Evolutionary conservation across 2,329 filamentous ascomycete genomes (phyloP), one percentile per base, ranked within the genome.

Genomic region (Drechslera avenae): DNA sequence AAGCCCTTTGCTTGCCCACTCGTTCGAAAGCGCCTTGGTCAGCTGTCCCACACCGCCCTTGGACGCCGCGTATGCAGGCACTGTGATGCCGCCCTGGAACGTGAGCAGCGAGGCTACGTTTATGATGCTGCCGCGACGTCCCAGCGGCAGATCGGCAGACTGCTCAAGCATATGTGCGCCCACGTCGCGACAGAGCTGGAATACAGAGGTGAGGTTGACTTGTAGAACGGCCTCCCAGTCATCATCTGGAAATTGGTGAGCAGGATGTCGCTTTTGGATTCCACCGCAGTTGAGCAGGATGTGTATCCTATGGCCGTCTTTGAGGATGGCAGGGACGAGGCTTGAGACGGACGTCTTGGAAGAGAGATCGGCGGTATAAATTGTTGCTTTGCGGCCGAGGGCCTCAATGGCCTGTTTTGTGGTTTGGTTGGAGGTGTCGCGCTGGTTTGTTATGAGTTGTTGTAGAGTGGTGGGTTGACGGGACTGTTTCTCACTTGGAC

Each of bases 231-330:
- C 84, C 67, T 88, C 82, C 82, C 90, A 95, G 76, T 94, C 89
- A 36, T 78, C 75, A 68, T 88, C 84, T 0, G 90, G 90, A 68
- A 96, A 96, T 52, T 82, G 73, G 63, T 91, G 84, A 35, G 87
- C 85, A 0, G 89, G 84, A 72, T 94, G 88, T 12, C 91, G 82
- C 56, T 86, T 82, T 74, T 96, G 91, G 68, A 96, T 92, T 19
- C 91, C 91, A 14, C 89, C 91, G 75, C 89, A 93, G 77, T 92
- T 96, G 63, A 96, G 77, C 6, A 96, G 83, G 66, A 95, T 89
- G 67, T 89, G 83, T 57, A 95, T 84, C 67, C 84, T 80, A 57
- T 79, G 75, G 40, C 82, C 82, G 65, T 86, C 83, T 34, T 78
- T 75, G n/a, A 89, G 77, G 48, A 91, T 73, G 19, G 76, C 75